Conservation (phyloP, 768 basidiomycete species). For the Auriscalpium vulgare region DNA sequence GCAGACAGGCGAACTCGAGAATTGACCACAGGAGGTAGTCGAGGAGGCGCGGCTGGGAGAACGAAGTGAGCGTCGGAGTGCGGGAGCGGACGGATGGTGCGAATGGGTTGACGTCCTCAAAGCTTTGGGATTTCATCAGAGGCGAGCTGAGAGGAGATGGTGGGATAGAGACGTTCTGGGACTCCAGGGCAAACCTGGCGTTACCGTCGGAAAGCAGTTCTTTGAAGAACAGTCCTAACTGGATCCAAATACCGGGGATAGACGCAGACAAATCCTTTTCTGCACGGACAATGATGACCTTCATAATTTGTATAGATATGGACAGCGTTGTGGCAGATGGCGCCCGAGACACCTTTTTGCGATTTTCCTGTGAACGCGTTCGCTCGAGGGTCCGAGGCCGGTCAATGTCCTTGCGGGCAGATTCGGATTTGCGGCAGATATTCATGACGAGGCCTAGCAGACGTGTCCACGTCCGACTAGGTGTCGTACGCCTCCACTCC, state of each 20-base stretch:
- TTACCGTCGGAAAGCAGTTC: slow-evolving; percentile 48
- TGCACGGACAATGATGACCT: slow-evolving; percentile 56
- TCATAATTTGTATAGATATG: slow-evolving; percentile 57
- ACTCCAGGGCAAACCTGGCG: slow-evolving; percentile 48
- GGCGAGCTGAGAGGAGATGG: slow-evolving; percentile 50
- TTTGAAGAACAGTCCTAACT: slow-evolving; percentile 48
- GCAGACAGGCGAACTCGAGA: slow-evolving; percentile 56
- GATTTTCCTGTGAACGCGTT: slow-evolving; percentile 41
- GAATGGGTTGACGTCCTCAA: slow-evolving; percentile 8
- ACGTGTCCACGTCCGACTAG: slow-evolving; percentile 51
- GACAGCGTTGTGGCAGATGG: slow-evolving; percentile 26
- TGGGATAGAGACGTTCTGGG: slow-evolving; percentile 34
- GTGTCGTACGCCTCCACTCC: slow-evolving; percentile 36
- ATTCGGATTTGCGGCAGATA: slow-evolving; percentile 34
- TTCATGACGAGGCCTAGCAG: slow-evolving; percentile 51
- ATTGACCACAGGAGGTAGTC: slow-evolving; percentile 73
- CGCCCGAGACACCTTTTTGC: slow-evolving; percentile 19
- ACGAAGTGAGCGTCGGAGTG: slow-evolving; percentile 21
- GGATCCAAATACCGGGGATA: slow-evolving; percentile 54
- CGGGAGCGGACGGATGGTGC: slow-evolving; percentile 20
- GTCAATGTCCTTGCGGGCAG: slow-evolving; percentile 18
- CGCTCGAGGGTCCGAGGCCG: slow-evolving; percentile 27
- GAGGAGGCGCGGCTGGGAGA: slow-evolving; percentile 42
- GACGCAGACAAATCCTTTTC: slow-evolving; percentile 47
- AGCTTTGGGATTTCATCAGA: not conserved